Base-by-base conservation (phyloP, 768 basidiomycete species). In the Lanmaoa rubissima region DNA sequence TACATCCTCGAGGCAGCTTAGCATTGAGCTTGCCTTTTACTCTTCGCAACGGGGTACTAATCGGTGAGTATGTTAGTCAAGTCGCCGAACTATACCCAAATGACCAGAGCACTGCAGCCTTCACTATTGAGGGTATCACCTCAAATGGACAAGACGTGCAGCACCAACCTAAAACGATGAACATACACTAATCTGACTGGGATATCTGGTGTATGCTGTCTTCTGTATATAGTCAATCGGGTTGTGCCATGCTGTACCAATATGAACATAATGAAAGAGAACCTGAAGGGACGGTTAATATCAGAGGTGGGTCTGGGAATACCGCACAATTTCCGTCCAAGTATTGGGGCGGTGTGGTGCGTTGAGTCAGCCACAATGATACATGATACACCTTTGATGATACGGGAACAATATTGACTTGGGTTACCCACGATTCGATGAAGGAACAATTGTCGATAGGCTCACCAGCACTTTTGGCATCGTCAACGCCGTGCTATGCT, bases 1-100 rank as follows among this genome's bases (percentile, higher is more conserved):
- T 46, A 36, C 48, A 16, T 38, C 58, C 49, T 43, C 45, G 49
- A 59, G 49, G 53, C 41, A 43, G 40, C 47, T 13, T 17, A 11
- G 36, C 9, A 43, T 28, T 19, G 36, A 50, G 14, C 35, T 11
- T 16, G 41, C 42, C 42, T 43, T 8, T 14, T 13, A 24, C 7
- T 24, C 24, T 43, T 24, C 24, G 14, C 24, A 21, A 16, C 24
- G 26, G 8, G 14, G 16, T 8, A 26, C 21, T 21, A 9, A 24
- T 26, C 14, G 2, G 42, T 43, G 42, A 16, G 14, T 3, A 13
- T 41, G 7, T 26, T 16, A 26, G 1, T 10, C 9, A 26, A 8
- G 42, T 26, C 26, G 26, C 24, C 42, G 7, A 26, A 26, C 26
- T 24, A 14, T 10, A 16, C 42, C 24, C 14, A 43, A 16, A 9